A percentile compares a stretch with the other conserved stretches of the same genome.
These are phyloP conservation scores for Skeletonema grethae DNA, from an alignment of 108 stramenopile species.

Conservation along the genomic window DNA sequence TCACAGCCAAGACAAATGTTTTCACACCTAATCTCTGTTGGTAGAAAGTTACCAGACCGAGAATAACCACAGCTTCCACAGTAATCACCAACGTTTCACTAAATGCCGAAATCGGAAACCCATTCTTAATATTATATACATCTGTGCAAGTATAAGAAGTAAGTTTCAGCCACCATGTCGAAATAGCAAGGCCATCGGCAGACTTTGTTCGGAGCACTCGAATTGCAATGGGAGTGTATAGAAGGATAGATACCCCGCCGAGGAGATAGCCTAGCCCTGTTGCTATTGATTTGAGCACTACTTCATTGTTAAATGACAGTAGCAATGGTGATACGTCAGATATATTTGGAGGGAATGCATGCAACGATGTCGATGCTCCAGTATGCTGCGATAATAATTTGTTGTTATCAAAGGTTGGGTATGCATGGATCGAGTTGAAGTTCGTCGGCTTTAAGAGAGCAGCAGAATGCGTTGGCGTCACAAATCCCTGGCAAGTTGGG, in stretches of 20 bases:
- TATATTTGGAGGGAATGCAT: background rate
- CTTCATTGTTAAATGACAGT: background rate
- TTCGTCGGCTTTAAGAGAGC: no score
- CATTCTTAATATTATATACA: slow-evolving; percentile 36
- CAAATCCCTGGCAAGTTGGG: background rate
- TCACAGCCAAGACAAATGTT: slow-evolving; percentile 2
- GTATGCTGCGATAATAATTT: background rate
- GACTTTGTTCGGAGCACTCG: slow-evolving; percentile 37
- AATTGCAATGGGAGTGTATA: slow-evolving; percentile 64
- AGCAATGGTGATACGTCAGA: slow-evolving; percentile 7
- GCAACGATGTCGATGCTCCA: background rate
- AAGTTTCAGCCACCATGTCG: slow-evolving; percentile 58
- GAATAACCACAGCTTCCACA: slow-evolving; percentile 40
- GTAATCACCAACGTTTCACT: slow-evolving; percentile 55
- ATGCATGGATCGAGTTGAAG: background rate
- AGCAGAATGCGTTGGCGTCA: background rate
- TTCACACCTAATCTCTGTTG: slow-evolving; percentile 23
- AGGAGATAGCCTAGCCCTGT: slow-evolving; percentile 56
- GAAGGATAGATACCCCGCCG: slow-evolving; percentile 47
- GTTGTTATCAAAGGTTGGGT: background rate
- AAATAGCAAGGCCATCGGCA: slow-evolving; percentile 50
- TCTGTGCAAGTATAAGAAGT: slow-evolving; percentile 41
- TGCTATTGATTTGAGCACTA: slow-evolving; percentile 23
- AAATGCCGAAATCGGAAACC: slow-evolving; percentile 48
- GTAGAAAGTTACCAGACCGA: slow-evolving; percentile 39